Percentiles rank a stretch among this genome's conserved stretches.
phyloP scores from a whole-genome alignment of 352 stramenopile genomes.

The Peronosclerospora sorghi region DNA sequence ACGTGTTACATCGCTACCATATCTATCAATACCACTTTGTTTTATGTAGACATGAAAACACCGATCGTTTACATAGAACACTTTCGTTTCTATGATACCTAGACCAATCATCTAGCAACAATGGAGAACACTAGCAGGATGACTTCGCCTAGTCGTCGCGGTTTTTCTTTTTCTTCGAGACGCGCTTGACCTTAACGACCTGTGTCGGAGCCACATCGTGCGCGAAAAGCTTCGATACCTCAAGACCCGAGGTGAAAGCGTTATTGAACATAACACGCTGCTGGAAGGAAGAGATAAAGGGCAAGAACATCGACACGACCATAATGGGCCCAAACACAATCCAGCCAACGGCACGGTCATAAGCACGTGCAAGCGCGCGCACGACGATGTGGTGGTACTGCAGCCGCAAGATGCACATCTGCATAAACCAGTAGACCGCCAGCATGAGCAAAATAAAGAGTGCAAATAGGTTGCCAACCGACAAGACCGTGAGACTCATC shows the following conservation, averaged over 20 bases:
- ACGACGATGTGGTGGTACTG: conserved; percentile 83
- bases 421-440: conserved; percentile 82
- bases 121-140: conserved; percentile 4
- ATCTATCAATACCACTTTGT: conserved; percentile 7
- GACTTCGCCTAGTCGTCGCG: conserved; percentile 45
- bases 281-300: conserved; percentile 81
- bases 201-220: conserved; percentile 72
- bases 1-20: background rate
- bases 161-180: conserved; percentile 87
- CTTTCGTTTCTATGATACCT: conserved; percentile 26
- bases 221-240: conserved; percentile 83
- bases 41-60: conserved; percentile 1
- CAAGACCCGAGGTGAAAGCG: conserved; percentile 77
- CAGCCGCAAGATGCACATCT: conserved; percentile 61
- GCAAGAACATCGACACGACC: conserved; percentile 84
- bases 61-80: conserved; percentile 9
- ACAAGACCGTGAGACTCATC: conserved; percentile 59
- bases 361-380: conserved; percentile 54
- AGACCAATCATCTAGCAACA: conserved; percentile 11
- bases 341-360: conserved; percentile 73
- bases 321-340: conserved; percentile 85
- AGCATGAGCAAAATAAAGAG: conserved; percentile 59
- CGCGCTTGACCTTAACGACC: conserved; percentile 79
- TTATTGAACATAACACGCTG: conserved; percentile 88
- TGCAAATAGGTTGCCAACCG: conserved; percentile 62